Evolutionary conservation across 2,329 filamentous ascomycete species (phyloP), one percentile per base, ranked within the genome.

Genomic region (Alternaria longipes): DNA sequence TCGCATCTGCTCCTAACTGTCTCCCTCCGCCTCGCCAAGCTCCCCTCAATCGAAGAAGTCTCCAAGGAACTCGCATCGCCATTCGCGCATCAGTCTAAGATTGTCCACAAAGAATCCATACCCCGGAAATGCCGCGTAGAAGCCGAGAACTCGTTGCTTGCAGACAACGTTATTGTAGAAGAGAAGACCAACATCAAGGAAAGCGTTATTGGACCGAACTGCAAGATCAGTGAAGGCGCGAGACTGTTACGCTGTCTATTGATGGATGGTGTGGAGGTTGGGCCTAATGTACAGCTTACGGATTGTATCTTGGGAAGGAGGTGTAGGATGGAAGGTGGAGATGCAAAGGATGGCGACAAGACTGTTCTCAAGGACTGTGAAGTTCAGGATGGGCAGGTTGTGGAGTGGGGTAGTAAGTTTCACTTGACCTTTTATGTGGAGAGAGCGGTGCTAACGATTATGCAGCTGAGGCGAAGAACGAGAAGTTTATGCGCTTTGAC

Each of bases 101-200:
- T 97, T 53, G 91, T 92, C 2, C 91, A 95, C 72, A 91, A 92
- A 0, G 90, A 93, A 57, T 91, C 91, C 24, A 89, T 98, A 34
- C 92, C 93, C 56, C 84, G 88, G 34, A 89, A 90, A 54, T 93
- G 91, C 47, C 95, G 92, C 4, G 91, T 98, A 57, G 93, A 92
- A 20, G 88, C 90, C 69, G 85, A 87, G 47, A 94, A 97, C 81
- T 92, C 89, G 66, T 84, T 98, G 3, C 87, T 98, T 38, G 94
- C 88, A 1, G 91, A 94, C 59, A 97, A 97, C 73, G 93, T 96
- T 41, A 93, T 89, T 1, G 89, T 98, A 0, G 92, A 94, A 73
- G 92, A 94, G 71, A 94, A 94, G 77, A 90, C 89, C 24, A 91
- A 93, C n/a, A 91, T 99, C 81, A 97, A 97, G 78, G 93, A 97